Base-by-base conservation (phyloP, 1,284 basidiomycete genomes). In the Rhodotorula sp. region DNA sequence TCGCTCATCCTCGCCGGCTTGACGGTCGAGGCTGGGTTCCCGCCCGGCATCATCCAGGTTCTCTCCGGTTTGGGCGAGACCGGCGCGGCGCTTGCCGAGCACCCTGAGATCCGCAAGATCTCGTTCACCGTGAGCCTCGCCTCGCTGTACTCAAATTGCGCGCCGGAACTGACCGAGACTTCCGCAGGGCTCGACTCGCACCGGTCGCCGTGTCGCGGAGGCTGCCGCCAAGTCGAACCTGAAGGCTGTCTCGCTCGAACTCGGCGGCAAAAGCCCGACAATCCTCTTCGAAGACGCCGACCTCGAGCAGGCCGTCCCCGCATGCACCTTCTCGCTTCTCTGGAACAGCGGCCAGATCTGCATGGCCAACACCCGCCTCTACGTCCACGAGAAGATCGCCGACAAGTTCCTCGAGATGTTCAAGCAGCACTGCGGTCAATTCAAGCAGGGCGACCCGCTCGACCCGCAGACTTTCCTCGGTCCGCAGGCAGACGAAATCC, bases 241-340 rank as follows among this genome's bases (percentile, higher is more conserved):
- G 56, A 81, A 81, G 75, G 79, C 79, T 66, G 75, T 81, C 31
- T 75, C 76, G 16, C 78, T 81, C 65, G 80, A 82, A 67, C 74
- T 82, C 1, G 80, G 81, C 28, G 81, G 81, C 40, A 82, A 82
- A 69, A 77, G 76, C 40, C 77, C 79, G 55, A 76, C 50, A 26
- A 75, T 82, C 66, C 74, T 82, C 54, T 80, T 81, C 75, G 71
- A 78, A 62, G 78, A 81, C 65, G 80, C 81, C 57, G 76, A 81
- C 67, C 65, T 80, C 26, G 78, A 79, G 22, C 73, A 79, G 57
- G 79, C 80, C 22, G 77, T 73, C 16, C 18, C 70, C 77, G 30
- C 59, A 8, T 68, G 60, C 51, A 40, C 58, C 22, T 54, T 63
- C 34, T 65, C 62, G 15, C 59, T 72, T 37, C 47, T 44, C 31